Evolutionary conservation across 2,329 filamentous ascomycete species (phyloP).

Genomic region (Colletotrichum orbiculare): DNA sequence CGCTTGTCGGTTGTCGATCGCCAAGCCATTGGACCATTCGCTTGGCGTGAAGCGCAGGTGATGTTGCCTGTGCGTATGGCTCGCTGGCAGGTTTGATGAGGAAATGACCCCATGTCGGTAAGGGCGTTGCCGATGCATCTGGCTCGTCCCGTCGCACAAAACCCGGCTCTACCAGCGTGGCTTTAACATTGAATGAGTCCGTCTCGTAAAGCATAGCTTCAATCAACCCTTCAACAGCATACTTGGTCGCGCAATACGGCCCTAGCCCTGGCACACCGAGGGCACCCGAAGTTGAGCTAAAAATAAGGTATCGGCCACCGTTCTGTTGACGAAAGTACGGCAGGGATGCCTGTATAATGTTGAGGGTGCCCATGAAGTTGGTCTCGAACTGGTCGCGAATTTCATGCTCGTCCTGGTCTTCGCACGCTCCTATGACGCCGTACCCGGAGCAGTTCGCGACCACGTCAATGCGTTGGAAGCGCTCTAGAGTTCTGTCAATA

Average conservation of each 20-base stretch:
- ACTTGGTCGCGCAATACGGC: constrained; percentile 96
- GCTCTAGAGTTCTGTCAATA: constrained; percentile 75
- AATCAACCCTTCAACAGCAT: constrained; percentile 93
- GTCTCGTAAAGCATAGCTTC: constrained; percentile 98
- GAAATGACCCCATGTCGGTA: constrained; percentile 92
- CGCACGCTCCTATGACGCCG: constrained; percentile 93
- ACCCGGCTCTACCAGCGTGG: constrained; percentile 91
- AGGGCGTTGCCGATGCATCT: constrained; percentile 62
- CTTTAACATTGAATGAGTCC: constrained; percentile 90
- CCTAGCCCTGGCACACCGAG: constrained; percentile 94
- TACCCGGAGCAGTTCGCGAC: constrained; percentile 96
- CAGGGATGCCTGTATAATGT: constrained; percentile 90
- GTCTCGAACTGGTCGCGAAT: constrained; percentile 97
- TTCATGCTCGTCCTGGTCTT: constrained; percentile 96
- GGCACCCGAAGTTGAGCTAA: constrained; percentile 91
- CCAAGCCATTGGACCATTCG: constrained; percentile 95
- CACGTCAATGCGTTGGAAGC: constrained; percentile 86
- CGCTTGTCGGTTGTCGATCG: constrained; percentile 91
- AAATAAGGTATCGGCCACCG: constrained; percentile 88
- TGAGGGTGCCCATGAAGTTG: constrained; percentile 94
- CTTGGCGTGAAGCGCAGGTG: constrained; percentile 88
- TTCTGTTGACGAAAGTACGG: constrained; percentile 86
- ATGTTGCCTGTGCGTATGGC: constrained; percentile 80
- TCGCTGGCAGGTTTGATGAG: constrained; percentile 87
- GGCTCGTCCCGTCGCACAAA: constrained; percentile 89